Conservation (phyloP, 2,329 filamentous ascomycete species). For the Aspergillus caelatus region DNA sequence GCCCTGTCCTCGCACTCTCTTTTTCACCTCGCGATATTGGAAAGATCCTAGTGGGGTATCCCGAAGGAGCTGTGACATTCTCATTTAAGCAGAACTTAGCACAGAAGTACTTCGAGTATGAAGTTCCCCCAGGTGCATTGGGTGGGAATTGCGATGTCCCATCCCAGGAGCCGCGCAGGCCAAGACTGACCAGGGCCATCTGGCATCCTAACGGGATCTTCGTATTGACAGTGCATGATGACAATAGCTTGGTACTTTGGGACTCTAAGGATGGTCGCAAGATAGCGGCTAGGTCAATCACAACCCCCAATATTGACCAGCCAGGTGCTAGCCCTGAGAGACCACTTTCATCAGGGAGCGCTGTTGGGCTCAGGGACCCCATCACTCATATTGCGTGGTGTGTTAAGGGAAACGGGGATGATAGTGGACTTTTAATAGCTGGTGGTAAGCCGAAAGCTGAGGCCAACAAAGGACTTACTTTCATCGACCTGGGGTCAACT, state of each 20-base stretch:
- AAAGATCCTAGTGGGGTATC: conserved; percentile 87
- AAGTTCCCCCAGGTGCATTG: conserved; percentile 76
- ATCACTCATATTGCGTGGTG: conserved; percentile 86
- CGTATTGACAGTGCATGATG: conserved; percentile 82
- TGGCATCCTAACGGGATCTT: conserved; percentile 97
- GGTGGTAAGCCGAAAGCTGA: conserved; percentile 73
- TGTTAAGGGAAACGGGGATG: conserved; percentile 89
- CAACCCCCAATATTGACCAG: conserved; percentile 72
- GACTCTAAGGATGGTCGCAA: conserved; percentile 86
- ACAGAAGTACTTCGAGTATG: conserved; percentile 79
- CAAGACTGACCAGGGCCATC: conserved; percentile 76
- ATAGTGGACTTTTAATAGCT: conserved; percentile 84
- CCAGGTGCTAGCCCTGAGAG: conserved; percentile 54
- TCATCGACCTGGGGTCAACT: conserved; percentile 85
- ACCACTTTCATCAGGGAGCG: conserved; percentile 49
- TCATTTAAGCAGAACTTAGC: conserved; percentile 90
- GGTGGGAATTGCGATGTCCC: conserved; percentile 71
- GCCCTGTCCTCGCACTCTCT: conserved; percentile 73
- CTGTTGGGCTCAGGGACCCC: conserved; percentile 68
- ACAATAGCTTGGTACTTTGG: conserved; percentile 92
- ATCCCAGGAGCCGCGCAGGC: conserved; percentile 66
- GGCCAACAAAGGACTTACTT: conserved; percentile 75
- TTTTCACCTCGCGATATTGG: conserved; percentile 92
- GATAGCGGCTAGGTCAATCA: conserved; percentile 79
- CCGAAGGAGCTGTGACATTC: conserved; percentile 83